Percentiles rank a stretch among this genome's conserved stretches.
These are phyloP conservation scores for Alternaria brassicicola DNA, from an alignment of 2,329 filamentous ascomycete genomes.

Conservation along the genomic window DNA sequence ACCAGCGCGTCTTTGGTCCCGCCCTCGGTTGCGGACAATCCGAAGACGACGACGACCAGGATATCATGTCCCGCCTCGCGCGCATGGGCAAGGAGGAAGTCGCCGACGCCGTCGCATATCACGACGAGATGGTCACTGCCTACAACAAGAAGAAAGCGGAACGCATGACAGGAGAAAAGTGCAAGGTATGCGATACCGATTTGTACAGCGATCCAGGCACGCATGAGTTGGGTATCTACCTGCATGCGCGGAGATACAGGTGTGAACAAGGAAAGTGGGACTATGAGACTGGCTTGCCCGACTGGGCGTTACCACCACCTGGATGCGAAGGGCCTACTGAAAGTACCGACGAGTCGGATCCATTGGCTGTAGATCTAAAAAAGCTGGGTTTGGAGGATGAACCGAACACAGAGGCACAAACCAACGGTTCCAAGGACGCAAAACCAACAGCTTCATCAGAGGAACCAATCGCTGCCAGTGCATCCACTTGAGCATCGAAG, in stretches of 20 bases:
- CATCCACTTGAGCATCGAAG: neutral
- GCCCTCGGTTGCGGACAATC: conserved; percentile 74
- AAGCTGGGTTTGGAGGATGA: conserved; percentile 49
- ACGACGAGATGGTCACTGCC: conserved; percentile 88
- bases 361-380: conserved; percentile 52
- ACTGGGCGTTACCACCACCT: conserved; percentile 83
- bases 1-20: conserved; percentile 86
- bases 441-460: neutral
- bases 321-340: conserved; percentile 74
- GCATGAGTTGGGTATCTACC: conserved; percentile 90
- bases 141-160: conserved; percentile 93
- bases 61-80: conserved; percentile 83
- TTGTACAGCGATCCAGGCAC: conserved; percentile 90
- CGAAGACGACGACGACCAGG: conserved; percentile 77
- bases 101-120: conserved; percentile 87
- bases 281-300: conserved; percentile 82
- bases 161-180: conserved; percentile 85
- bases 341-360: conserved; percentile 60
- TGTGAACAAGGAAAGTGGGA: conserved; percentile 83
- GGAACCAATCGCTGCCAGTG: neutral
- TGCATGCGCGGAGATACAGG: conserved; percentile 90
- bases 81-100: conserved; percentile 95
- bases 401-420: neutral
- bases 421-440: neutral
- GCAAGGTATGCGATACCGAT: conserved; percentile 81